Evolutionary conservation across 768 basidiomycete genomes (phyloP).

Genomic region (Sarcodon aspratus): DNA sequence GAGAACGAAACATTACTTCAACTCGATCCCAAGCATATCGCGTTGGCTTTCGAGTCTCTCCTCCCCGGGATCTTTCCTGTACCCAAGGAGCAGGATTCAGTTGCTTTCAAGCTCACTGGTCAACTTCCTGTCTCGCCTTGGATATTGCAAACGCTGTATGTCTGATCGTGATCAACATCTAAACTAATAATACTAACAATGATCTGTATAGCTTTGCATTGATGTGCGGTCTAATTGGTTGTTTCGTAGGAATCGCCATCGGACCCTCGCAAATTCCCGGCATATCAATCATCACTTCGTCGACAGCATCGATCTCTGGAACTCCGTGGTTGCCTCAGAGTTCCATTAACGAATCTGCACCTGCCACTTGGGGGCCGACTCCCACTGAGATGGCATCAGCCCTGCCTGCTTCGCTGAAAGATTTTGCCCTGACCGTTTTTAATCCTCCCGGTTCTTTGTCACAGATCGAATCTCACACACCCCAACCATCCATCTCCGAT

Average conservation of each 20-base stretch:
- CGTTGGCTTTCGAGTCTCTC: not conserved
- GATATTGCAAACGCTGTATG: not conserved
- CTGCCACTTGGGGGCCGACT: slow-evolving; percentile 1
- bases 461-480: slow-evolving; percentile 2
- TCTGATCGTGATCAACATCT: not conserved
- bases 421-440: slow-evolving; percentile 23
- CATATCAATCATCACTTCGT: not conserved
- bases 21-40: not conserved
- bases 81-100: not conserved
- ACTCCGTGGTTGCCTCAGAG: not conserved
- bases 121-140: not conserved
- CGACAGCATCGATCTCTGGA: not conserved
- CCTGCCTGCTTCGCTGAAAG: slow-evolving; percentile 13
- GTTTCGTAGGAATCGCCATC: not conserved
- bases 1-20: slow-evolving; percentile 22
- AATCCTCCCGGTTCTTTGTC: slow-evolving; percentile 15
- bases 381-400: slow-evolving; percentile 5
- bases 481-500: not conserved
- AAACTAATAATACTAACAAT: not conserved
- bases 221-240: not conserved
- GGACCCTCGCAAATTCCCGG: not conserved
- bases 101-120: not conserved
- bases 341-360: slow-evolving; percentile 9
- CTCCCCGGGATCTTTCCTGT: not conserved
- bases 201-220: not conserved